Percentiles rank a stretch among this genome's conserved stretches.
Conservation (phyloP, 495 filamentous ascomycete species). For the Xanthoparmelia taractica region DNA sequence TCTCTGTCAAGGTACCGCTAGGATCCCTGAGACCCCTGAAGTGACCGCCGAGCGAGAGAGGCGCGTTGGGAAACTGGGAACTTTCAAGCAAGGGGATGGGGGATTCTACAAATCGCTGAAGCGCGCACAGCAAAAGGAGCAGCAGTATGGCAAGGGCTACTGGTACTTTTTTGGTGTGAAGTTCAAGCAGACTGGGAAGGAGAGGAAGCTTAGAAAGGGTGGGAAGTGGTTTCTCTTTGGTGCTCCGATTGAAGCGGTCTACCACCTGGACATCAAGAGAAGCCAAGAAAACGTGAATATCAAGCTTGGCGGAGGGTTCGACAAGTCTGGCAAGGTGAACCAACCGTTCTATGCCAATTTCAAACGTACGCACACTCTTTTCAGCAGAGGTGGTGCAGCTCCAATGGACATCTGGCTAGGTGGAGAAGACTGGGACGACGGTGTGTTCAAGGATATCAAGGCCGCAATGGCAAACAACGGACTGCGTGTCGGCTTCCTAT, state of each 20-base stretch:
- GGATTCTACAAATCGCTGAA: constrained; percentile 6
- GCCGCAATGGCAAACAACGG: constrained; percentile 17
- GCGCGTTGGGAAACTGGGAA: constrained; percentile 10
- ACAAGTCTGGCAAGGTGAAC: background rate
- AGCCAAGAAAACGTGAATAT: background rate
- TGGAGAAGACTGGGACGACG: constrained; percentile 11
- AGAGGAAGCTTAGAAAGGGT: background rate
- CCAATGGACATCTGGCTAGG: constrained; percentile 14
- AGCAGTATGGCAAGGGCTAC: constrained; percentile 10
- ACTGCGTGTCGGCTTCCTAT: constrained; percentile 7
- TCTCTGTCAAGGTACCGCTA: constrained; percentile 11
- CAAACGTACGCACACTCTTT: constrained; percentile 1
- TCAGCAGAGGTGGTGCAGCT: constrained; percentile 15
- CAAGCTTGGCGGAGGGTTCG: constrained; percentile 8
- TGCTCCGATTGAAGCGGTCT: constrained; percentile 14
- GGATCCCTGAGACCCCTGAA: constrained; percentile 7
- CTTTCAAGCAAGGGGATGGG: constrained; percentile 4
- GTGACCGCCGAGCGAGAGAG: constrained; percentile 3
- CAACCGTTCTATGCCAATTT: background rate
- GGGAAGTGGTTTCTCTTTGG: constrained; percentile 17
- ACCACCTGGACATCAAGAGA: background rate
- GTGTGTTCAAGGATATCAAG: constrained; percentile 6
- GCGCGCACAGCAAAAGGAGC: constrained; percentile 11
- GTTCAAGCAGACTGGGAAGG: constrained; percentile 2
- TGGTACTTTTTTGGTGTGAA: constrained; percentile 18